Evolutionary conservation across 2,329 filamentous ascomycete genomes (phyloP).

Genomic region (Ascochyta koolunga): DNA sequence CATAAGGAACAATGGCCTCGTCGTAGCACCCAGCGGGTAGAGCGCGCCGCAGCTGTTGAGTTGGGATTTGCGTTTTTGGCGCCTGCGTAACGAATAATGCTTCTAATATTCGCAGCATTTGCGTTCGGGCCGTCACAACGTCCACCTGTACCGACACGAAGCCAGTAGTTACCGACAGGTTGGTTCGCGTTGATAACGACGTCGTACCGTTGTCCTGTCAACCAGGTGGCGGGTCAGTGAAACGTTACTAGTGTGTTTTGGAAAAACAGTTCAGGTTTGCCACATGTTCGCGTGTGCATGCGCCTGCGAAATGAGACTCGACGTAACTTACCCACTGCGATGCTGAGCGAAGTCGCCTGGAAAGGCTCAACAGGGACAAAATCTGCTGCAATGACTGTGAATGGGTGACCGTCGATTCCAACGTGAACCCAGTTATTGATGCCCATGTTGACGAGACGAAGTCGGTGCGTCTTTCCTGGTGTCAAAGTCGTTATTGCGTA

Average conservation of each 20-base stretch:
- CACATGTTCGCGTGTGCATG: slow-evolving; percentile 8
- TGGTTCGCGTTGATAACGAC: slow-evolving; percentile 47
- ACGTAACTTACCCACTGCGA: slow-evolving; percentile 44
- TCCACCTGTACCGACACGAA: slow-evolving; percentile 44
- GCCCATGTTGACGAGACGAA: slow-evolving; percentile 52
- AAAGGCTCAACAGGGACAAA: slow-evolving; percentile 54
- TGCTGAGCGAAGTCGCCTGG: slow-evolving; percentile 40
- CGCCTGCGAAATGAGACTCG: slow-evolving; percentile 3
- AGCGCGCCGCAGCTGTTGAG: slow-evolving; percentile 33
- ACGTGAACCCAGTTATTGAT: slow-evolving; percentile 36
- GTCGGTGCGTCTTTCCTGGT: slow-evolving; percentile 51
- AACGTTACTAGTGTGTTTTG: slow-evolving; percentile 19
- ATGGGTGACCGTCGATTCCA: slow-evolving; percentile 44
- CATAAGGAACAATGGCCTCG: slow-evolving; percentile 49
- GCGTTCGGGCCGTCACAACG: slow-evolving; percentile 45
- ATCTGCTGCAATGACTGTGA: slow-evolving; percentile 53
- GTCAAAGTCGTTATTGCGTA: slow-evolving; percentile 44
- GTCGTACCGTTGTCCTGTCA: slow-evolving; percentile 48
- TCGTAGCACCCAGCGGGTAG: slow-evolving; percentile 51
- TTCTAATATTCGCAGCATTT: slow-evolving; percentile 45
- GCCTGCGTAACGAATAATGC: slow-evolving; percentile 52
- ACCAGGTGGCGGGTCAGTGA: slow-evolving; percentile 26
- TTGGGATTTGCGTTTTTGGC: slow-evolving; percentile 35
- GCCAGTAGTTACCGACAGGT: slow-evolving; percentile 42
- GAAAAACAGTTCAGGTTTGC: slow-evolving; percentile 13